Evolutionary conservation across 768 basidiomycete species (phyloP).

Genomic region (Paxillus rubicundulus): DNA sequence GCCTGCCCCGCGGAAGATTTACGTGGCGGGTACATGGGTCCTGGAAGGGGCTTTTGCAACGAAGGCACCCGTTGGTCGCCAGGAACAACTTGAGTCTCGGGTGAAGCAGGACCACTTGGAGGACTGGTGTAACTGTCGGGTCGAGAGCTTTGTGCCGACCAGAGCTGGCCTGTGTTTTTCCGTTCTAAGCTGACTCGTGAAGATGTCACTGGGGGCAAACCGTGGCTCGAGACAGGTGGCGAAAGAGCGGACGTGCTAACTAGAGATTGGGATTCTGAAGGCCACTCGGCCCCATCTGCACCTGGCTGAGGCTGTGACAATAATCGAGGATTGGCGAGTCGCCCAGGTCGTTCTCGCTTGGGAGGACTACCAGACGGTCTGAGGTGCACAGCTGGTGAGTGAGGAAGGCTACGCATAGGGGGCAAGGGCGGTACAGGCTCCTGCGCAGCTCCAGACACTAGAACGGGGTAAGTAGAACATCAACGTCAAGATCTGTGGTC

Average conservation of each 20-base stretch:
- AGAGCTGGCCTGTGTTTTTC: background rate
- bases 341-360: constrained; percentile 18
- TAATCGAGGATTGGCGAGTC: constrained; percentile 19
- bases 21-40: constrained; percentile 19
- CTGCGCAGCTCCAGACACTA: constrained; percentile 59
- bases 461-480: constrained; percentile 4
- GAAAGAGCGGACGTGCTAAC: background rate
- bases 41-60: constrained; percentile 17
- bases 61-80: constrained; percentile 17
- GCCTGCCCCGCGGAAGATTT: constrained; percentile 21
- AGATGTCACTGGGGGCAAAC: constrained; percentile 1
- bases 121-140: constrained; percentile 3
- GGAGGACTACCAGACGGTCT: background rate
- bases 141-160: constrained; percentile 5
- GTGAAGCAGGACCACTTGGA: constrained; percentile 4
- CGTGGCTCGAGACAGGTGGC: constrained; percentile 3
- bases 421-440: constrained; percentile 70
- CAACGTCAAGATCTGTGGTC: background rate
- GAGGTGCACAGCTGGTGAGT: constrained; percentile 15
- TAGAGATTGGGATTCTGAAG: background rate
- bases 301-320: constrained; percentile 3
- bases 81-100: background rate
- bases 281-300: background rate
- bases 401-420: constrained; percentile 36
- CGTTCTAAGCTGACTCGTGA: constrained; percentile 7